Percentiles rank a stretch among this genome's conserved stretches.
Conservation (phyloP, 2,329 filamentous ascomycete genomes). For the Pestalotiopsis fici region DNA sequence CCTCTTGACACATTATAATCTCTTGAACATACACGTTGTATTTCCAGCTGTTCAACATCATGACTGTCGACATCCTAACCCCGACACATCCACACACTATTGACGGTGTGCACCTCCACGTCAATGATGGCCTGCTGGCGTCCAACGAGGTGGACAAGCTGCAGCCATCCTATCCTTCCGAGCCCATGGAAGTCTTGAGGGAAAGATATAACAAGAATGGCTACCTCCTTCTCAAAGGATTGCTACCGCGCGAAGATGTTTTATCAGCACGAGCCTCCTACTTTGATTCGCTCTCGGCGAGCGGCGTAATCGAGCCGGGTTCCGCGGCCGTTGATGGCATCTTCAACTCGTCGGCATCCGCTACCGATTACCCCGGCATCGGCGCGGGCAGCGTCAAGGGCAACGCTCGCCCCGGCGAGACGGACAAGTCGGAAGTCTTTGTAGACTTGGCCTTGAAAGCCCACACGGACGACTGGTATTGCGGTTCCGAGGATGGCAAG, state of each 20-base stretch:
- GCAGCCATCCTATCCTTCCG: neutral
- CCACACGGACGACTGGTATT: constrained; percentile 53
- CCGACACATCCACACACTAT: neutral
- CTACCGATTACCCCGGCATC: constrained; percentile 34
- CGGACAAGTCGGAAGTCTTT: constrained; percentile 13
- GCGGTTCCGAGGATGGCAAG: neutral
- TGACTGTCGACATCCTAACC: neutral
- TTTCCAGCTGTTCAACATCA: neutral
- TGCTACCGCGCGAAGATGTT: constrained; percentile 43
- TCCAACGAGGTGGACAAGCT: neutral
- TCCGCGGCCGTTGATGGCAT: constrained; percentile 39
- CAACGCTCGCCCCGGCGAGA: constrained; percentile 22
- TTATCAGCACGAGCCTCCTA: constrained; percentile 39
- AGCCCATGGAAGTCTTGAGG: neutral
- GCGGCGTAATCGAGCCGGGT: constrained; percentile 37
- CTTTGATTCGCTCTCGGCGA: constrained; percentile 37
- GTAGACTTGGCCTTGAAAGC: constrained; percentile 54
- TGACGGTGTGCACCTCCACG: constrained; percentile 14
- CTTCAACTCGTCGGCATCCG: constrained; percentile 36
- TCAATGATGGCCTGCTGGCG: neutral
- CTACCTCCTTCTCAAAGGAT: constrained; percentile 41
- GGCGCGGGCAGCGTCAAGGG: constrained; percentile 29
- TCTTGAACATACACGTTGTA: neutral
- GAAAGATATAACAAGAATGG: constrained; percentile 28
- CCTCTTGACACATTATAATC: neutral